Base-by-base conservation (phyloP, 768 basidiomycete genomes). In the Amanita muscaria region DNA sequence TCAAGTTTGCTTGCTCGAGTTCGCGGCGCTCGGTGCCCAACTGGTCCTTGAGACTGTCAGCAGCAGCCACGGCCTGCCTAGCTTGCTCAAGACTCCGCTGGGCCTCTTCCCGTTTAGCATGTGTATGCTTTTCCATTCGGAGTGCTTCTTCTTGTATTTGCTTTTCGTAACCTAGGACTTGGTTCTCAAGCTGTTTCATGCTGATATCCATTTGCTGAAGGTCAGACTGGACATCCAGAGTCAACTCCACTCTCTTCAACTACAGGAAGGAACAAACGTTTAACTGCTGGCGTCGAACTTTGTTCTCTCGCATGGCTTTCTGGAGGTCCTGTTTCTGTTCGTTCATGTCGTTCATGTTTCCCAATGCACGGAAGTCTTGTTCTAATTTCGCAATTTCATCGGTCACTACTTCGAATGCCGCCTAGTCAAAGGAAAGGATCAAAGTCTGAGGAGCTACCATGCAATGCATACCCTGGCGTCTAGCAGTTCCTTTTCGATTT, bases 81-180 rank as follows among this genome's bases (percentile, higher is more conserved):
- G 74, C 73, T 9, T 58, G 57, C 0, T 73, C 64, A 10, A 88
- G 65, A 54, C 74, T 70, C 16, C 62, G 61, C 35, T 75, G 70
- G 3, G 68, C 68, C 50, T 77, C 73, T 24, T 84, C 76, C 14
- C 76, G 79, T 54, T 79, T 80, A 10, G 65, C 74, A 51, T 83
- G 77, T 2, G 76, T 76, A 49, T 78, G 70, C 4, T 64, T 64
- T 48, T 67, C 79, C 63, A 76, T 68, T 32, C 72, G 76, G 23
- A 59, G 63, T 5, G 69, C 66, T 57, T 85, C 83, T 24, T 65
- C 66, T 5, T 53, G 61, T 36, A 90, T 79, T 40, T 74, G 66
- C 14, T 59, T 51, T 2, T 75, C 59, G n/a, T 76, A 58, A 1
- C 62, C 65, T 6, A 56, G 50, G 18, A 75, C 64, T 33, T 64